phyloP scores from a whole-genome alignment of 2,329 filamentous ascomycete species.

The Sporothrix pseudoabietina region DNA sequence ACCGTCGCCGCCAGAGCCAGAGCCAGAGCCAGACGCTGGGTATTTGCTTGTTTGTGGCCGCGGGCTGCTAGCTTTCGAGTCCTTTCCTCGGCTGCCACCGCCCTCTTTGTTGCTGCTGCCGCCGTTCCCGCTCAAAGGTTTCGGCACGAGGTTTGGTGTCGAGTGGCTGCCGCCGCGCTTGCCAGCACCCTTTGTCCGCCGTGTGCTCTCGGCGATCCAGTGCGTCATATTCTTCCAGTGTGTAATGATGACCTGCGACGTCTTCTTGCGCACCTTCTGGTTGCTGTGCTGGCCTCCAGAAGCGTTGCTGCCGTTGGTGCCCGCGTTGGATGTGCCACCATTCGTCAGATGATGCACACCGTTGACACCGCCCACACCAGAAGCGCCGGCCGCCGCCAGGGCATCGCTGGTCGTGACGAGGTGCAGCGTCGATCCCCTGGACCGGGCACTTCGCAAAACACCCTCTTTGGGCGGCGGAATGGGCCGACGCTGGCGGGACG shows the following conservation, averaged over 20 bases:
- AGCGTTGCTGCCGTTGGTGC: background rate
- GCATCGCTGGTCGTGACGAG: constrained; percentile 69
- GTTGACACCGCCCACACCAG: background rate
- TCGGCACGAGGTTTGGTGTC: constrained; percentile 59
- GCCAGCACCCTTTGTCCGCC: constrained; percentile 52
- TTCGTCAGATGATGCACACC: background rate
- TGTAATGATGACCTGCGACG: constrained; percentile 60
- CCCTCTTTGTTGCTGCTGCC: constrained; percentile 32
- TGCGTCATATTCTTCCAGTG: constrained; percentile 67
- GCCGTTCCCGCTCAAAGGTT: constrained; percentile 47
- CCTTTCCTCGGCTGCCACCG: constrained; percentile 36
- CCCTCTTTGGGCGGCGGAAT: constrained; percentile 86
- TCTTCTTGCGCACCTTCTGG: constrained; percentile 56
- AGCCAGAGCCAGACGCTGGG: constrained; percentile 46
- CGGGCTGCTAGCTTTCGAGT: constrained; percentile 56
- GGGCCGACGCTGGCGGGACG: constrained; percentile 73
- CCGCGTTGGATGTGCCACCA: background rate
- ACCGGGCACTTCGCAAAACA: constrained; percentile 66
- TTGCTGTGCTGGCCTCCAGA: constrained; percentile 39
- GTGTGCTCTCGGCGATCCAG: constrained; percentile 62
- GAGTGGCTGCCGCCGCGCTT: constrained; percentile 58
- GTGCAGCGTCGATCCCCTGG: constrained; percentile 82
- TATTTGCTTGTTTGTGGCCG: constrained; percentile 64
- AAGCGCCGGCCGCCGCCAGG: constrained; percentile 42
- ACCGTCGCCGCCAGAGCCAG: constrained; percentile 34